Evolutionary conservation across 106 monocot species (phyloP).

Genomic region (Agapanthus africanus): DNA sequence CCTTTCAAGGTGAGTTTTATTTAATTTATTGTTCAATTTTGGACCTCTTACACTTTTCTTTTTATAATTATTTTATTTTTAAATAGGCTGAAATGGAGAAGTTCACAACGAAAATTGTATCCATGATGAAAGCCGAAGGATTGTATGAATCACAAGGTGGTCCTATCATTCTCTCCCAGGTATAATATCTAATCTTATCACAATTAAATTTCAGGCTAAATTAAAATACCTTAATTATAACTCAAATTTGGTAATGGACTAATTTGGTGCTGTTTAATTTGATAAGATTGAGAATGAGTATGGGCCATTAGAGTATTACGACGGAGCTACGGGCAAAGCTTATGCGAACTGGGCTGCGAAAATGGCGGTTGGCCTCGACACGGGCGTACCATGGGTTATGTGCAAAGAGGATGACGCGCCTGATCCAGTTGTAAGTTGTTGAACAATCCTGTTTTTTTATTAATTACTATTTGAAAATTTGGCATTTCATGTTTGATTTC

Average conservation of each 20-base stretch:
- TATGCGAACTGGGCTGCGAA: conserved; percentile 79
- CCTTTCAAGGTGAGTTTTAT: conserved; percentile 25
- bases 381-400: conserved; percentile 95
- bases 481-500: not conserved
- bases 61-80: too few species aligned
- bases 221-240: too few species aligned
- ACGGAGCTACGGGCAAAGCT: conserved; percentile 51
- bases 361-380: conserved; percentile 72
- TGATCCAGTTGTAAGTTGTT: conserved; percentile 74
- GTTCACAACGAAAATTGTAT: too few species aligned
- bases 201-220: too few species aligned
- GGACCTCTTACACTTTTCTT: too few species aligned
- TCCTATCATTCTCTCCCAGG: too few species aligned
- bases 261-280: not conserved
- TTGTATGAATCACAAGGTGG: too few species aligned
- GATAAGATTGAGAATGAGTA: conserved; percentile 85
- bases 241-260: not conserved
- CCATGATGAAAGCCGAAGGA: too few species aligned
- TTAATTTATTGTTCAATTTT: too few species aligned
- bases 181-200: conserved; percentile 12
- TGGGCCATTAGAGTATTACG: conserved; percentile 64
- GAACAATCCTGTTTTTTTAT: not conserved
- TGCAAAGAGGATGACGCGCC: conserved; percentile 96
- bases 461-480: too few species aligned
- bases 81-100: too few species aligned